Conservation (phyloP, 2,329 filamentous ascomycete species). For the Cladophialophora carrionii region DNA sequence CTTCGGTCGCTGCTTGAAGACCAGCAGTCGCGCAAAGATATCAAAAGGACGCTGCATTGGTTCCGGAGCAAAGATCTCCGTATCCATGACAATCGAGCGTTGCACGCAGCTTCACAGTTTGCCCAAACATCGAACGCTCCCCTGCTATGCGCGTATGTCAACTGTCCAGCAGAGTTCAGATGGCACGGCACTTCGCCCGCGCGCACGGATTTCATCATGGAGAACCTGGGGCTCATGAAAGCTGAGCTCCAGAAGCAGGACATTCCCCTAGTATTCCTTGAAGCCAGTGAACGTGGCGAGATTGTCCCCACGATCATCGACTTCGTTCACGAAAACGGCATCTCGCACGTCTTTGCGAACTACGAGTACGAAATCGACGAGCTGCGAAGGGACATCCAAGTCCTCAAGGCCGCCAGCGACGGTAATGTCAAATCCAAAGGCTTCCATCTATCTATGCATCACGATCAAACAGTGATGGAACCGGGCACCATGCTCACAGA, state of each 20-base stretch:
- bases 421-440: conserved; percentile 27
- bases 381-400: conserved; percentile 51
- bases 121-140: conserved; percentile 50
- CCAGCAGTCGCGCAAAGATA: conserved; percentile 46
- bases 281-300: conserved; percentile 48
- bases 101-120: conserved; percentile 52
- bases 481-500: conserved; percentile 51
- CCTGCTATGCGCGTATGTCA: conserved; percentile 53
- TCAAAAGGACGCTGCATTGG: conserved; percentile 54
- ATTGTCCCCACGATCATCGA: conserved; percentile 49
- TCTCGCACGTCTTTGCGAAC: conserved; percentile 56
- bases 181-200: conserved; percentile 58
- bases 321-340: conserved; percentile 50
- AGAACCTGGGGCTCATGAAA: conserved; percentile 51
- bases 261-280: conserved; percentile 54
- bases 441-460: conserved; percentile 50
- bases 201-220: conserved; percentile 54
- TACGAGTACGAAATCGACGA: conserved; percentile 54
- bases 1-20: conserved; percentile 47
- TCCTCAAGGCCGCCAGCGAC: conserved; percentile 45
- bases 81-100: conserved; percentile 55
- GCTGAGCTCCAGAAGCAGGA: conserved; percentile 52
- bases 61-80: conserved; percentile 57
- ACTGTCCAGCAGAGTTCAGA: conserved; percentile 53
- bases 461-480: conserved; percentile 56